Evolutionary conservation across 495 filamentous ascomycete species (phyloP).

Genomic region (Peziza echinospora): DNA sequence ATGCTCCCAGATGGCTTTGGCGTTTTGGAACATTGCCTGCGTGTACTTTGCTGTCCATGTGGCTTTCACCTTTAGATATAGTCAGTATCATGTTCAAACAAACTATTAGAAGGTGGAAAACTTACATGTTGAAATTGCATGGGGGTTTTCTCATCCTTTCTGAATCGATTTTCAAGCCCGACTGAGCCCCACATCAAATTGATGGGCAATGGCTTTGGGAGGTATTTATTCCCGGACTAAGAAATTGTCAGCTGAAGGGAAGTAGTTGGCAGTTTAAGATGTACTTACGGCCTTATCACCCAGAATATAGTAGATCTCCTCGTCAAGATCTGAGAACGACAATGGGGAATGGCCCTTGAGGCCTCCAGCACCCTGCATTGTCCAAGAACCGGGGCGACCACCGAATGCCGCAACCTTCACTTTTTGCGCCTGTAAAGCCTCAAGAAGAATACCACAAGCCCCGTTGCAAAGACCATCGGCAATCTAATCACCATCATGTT

Average conservation of each 20-base stretch:
- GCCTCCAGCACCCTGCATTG: not conserved
- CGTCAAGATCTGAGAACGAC: not conserved
- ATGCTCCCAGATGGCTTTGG: not conserved
- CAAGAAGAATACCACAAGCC: not conserved
- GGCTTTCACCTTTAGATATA: no score
- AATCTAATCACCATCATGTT: not conserved
- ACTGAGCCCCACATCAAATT: not conserved
- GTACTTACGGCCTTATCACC: not conserved
- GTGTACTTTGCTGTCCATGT: not conserved
- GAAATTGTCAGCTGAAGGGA: no score
- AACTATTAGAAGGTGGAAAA: no score
- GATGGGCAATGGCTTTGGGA: not conserved
- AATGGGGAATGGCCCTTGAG: not conserved
- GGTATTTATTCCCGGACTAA: not conserved
- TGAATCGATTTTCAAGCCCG: not conserved
- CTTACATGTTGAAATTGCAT: not conserved
- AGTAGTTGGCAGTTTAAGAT: no score
- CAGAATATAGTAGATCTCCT: not conserved
- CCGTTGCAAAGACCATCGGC: not conserved
- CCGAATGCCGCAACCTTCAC: not conserved
- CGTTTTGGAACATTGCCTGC: not conserved
- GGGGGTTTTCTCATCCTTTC: not conserved
- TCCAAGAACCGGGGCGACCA: not conserved
- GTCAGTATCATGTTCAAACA: no score
- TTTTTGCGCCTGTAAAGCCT: not conserved